Percentiles rank a stretch among this genome's conserved stretches.
phyloP scores from a whole-genome alignment of 1,139 yeast genomes.

The Meyerozyma athensensis region DNA sequence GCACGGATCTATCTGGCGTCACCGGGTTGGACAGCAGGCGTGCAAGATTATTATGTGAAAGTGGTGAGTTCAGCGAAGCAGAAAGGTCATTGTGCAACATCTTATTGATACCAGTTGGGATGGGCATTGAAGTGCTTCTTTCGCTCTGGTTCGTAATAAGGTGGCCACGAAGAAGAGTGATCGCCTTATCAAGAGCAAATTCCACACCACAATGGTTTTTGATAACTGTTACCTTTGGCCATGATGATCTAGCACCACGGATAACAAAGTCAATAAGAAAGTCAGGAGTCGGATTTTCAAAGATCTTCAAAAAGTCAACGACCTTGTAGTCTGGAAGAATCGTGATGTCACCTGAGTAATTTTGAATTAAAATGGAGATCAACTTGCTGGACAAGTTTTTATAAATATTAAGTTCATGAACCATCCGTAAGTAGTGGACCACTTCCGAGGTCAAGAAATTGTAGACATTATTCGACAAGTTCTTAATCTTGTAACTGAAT shows the following conservation, averaged over 20 bases:
- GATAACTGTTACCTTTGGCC: conserved; percentile 86
- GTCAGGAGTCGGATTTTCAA: conserved; percentile 76
- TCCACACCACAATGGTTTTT: conserved; percentile 88
- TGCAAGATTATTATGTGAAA: conserved; percentile 13
- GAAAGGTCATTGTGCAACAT: conserved; percentile 6
- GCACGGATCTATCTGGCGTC: conserved; percentile 10
- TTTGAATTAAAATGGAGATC: conserved; percentile 74
- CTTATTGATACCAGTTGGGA: conserved; percentile 2
- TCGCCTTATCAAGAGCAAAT: conserved; percentile 78
- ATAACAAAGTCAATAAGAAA: conserved; percentile 66
- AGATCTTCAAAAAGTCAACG: conserved; percentile 55
- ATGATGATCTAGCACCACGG: conserved; percentile 86
- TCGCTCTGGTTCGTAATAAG: conserved; percentile 41
- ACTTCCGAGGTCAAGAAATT: conserved; percentile 65
- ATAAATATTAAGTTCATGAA: conserved; percentile 71
- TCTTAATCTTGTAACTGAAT: conserved; percentile 50
- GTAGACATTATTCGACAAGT: conserved; percentile 51
- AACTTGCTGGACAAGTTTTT: conserved; percentile 68
- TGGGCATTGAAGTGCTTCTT: conserved; percentile 7
- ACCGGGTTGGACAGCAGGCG: conserved; percentile 1
- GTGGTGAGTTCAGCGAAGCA: conserved; percentile 24
- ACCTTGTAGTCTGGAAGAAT: conserved; percentile 71
- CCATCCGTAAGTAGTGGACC: conserved; percentile 68
- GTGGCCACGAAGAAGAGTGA: conserved; percentile 61
- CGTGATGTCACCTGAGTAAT: conserved; percentile 90